Evolutionary conservation across 2,329 filamentous ascomycete species (phyloP).

Genomic region (Microcera coccophila): DNA sequence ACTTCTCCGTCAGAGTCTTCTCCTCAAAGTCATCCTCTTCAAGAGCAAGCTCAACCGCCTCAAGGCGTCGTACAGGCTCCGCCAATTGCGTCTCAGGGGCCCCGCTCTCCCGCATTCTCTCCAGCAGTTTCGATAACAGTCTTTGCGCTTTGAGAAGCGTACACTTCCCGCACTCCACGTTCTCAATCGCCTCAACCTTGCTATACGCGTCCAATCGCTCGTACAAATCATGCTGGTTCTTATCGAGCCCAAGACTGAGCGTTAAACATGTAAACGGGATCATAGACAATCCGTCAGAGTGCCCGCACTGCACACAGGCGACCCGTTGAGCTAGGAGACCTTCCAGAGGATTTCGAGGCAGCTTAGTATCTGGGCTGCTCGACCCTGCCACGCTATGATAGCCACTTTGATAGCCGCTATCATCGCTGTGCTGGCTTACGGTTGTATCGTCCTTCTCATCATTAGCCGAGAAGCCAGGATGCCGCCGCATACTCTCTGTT

Average conservation of each 20-base stretch:
- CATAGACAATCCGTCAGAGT: constrained; percentile 82
- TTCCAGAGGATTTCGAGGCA: constrained; percentile 72
- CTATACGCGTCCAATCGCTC: constrained; percentile 83
- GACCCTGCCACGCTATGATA: constrained; percentile 47
- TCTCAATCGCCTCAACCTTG: constrained; percentile 77
- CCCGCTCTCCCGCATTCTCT: constrained; percentile 34
- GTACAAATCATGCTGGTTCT: constrained; percentile 63
- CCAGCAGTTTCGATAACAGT: constrained; percentile 46
- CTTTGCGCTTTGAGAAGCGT: constrained; percentile 62
- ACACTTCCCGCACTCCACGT: constrained; percentile 88
- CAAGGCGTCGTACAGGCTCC: constrained; percentile 53
- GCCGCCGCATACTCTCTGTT: constrained; percentile 25
- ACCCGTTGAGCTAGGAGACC: constrained; percentile 85
- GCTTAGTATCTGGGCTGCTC: constrained; percentile 36
- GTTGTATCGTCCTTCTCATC: constrained; percentile 41
- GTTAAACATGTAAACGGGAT: constrained; percentile 94
- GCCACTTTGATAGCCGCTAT: constrained; percentile 57
- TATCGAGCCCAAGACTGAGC: constrained; percentile 67
- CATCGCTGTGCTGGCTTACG: constrained; percentile 50
- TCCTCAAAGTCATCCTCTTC: constrained; percentile 78
- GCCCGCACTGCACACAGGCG: constrained; percentile 78
- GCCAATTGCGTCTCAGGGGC: constrained; percentile 48
- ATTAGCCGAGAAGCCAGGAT: constrained; percentile 40
- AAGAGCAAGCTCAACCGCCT: constrained; percentile 65
- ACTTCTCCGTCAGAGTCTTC: constrained; percentile 58